Evolutionary conservation across 2,329 filamentous ascomycete species (phyloP), one percentile per base, ranked within the genome.

Genomic region (Didymella keratinophila): DNA sequence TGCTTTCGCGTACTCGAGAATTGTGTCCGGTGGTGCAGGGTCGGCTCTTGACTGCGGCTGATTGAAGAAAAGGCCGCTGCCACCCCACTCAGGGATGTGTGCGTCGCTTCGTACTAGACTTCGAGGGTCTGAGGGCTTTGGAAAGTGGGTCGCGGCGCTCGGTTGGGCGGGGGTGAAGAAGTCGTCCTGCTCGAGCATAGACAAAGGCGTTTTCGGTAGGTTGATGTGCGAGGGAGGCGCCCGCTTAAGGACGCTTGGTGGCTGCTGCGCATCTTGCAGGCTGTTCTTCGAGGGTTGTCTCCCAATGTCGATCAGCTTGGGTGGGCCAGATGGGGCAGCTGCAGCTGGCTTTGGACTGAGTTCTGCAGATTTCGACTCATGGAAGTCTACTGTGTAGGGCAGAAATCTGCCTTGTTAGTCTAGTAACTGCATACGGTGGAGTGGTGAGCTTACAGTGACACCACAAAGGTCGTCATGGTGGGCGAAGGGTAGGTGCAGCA

Each of bases 341-440:
- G 62, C 37, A 61, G 64, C 30, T 37, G 32, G 50, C 45, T 54
- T 46, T 16, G 65, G 71, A 56, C 62, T 63, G 28, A 77, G 68
- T 86, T 86, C 50, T 44, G 52, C 49, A 27, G 61, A 60, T 37
- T 67, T 61, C 43, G 66, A 61, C 56, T 89, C 88, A 52, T 81
- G 73, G 77, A 98, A 98, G 77, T 96, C 89, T 71, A 97, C 84
- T 39, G 94, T 98, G 76, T 96, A 93, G 32, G 94, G 94, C 34
- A 97, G 86, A 75, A 97, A 97, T 56, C 93, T 97, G 48, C 6
- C 6, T 32, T 48, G 52, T 67, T 49, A 70, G 65, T 55, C 28
- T 48, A 64, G 37, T n/a, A 43, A 30, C 18, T 36, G 28, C 20
- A 1, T 37, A 10, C 12, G 25, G 49, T 18, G 25, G 1, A 9